Conservation (phyloP, 805 yeast genomes). For the Metschnikowia borealis region DNA sequence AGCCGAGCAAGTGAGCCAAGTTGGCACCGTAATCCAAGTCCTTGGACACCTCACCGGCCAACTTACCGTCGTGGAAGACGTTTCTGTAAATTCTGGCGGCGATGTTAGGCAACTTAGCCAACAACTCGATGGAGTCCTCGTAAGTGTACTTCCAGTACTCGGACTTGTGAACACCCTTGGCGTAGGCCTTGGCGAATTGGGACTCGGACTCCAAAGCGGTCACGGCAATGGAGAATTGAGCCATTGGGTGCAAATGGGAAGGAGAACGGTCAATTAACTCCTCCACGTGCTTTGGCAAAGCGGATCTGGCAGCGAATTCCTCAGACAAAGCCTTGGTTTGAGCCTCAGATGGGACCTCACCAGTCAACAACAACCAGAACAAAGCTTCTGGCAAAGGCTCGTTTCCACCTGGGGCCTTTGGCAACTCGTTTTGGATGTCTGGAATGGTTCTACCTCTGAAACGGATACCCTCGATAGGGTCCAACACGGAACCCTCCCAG, state of each 20-base stretch:
- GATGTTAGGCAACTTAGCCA: constrained; percentile 70
- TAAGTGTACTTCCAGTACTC: constrained; percentile 74
- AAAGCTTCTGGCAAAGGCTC: constrained; percentile 74
- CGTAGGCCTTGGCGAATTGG: constrained; percentile 67
- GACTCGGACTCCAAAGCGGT: constrained; percentile 71
- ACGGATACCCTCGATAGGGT: constrained; percentile 71
- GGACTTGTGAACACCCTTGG: constrained; percentile 60
- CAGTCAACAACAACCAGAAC: constrained; percentile 76
- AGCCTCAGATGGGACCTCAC: constrained; percentile 59
- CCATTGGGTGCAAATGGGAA: constrained; percentile 73
- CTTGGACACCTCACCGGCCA: constrained; percentile 48
- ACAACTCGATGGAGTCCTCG: constrained; percentile 66
- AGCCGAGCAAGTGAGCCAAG: constrained; percentile 63
- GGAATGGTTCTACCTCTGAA: constrained; percentile 75
- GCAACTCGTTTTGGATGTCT: constrained; percentile 64
- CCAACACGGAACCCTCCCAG: constrained; percentile 79
- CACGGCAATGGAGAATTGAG: constrained; percentile 73
- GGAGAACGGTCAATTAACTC: constrained; percentile 63
- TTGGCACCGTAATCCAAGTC: constrained; percentile 70
- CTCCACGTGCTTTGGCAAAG: constrained; percentile 60
- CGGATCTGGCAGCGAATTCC: constrained; percentile 62
- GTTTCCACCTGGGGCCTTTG: constrained; percentile 52
- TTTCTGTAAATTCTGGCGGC: constrained; percentile 75
- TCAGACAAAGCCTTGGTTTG: constrained; percentile 54
- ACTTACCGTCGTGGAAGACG: constrained; percentile 51